A percentile compares a stretch with the other conserved stretches of the same genome.
These are phyloP conservation scores for Sambucus nigra DNA, from an alignment of 129 eudicot genomes.

Conservation along the genomic window DNA sequence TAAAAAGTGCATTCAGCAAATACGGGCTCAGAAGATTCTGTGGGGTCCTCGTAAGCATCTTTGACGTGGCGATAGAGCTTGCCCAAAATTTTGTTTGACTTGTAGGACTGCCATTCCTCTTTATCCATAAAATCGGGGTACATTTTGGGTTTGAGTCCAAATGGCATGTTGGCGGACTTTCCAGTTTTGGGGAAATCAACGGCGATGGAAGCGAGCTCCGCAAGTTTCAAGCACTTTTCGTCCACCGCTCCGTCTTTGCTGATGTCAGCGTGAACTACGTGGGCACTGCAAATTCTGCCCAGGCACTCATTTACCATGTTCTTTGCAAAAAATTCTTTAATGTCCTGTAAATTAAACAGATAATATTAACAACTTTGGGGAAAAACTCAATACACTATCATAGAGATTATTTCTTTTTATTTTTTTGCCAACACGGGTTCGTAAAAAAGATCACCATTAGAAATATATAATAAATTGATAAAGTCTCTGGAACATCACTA, in stretches of 20 bases:
- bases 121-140: constrained; percentile 83
- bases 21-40: constrained; percentile 18
- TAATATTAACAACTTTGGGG: too few species aligned
- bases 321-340: constrained; percentile 44
- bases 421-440: too few species aligned
- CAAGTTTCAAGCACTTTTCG: constrained; percentile 47
- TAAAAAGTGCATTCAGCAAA: constrained; percentile 26
- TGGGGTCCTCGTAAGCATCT: constrained; percentile 30
- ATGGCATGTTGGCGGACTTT: constrained; percentile 47
- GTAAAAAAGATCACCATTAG: too few species aligned
- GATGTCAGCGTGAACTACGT: constrained; percentile 66
- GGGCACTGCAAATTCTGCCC: constrained; percentile 73
- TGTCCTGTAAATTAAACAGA: constrained; percentile 47
- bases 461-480: too few species aligned
- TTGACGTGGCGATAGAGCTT: constrained; percentile 40
- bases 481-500: too few species aligned
- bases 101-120: constrained; percentile 41
- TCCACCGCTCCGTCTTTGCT: constrained; percentile 58
- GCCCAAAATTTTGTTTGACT: constrained; percentile 43
- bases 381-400: too few species aligned
- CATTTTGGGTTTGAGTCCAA: constrained; percentile 36
- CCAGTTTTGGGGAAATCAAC: constrained; percentile 84
- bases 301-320: constrained; percentile 68
- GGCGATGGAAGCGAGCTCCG: constrained; percentile 64
- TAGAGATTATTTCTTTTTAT: too few species aligned